Conservation (phyloP, 257 asterid genomes). For the Misopates orontium region DNA sequence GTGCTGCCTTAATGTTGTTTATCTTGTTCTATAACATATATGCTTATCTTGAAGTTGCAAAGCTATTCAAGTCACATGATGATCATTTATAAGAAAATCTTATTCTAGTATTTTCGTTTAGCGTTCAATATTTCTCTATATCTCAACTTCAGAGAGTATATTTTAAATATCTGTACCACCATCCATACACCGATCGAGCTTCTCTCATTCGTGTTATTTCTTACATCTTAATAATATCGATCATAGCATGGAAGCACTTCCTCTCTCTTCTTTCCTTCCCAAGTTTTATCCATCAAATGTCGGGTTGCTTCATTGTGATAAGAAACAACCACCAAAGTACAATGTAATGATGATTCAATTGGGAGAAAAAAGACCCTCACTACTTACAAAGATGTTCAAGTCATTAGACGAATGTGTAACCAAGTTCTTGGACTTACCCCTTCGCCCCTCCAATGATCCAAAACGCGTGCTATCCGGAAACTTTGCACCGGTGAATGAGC, state of each 20-base stretch:
- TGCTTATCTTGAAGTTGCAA: no score
- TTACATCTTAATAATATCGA: neutral
- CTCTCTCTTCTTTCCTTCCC: constrained; percentile 53
- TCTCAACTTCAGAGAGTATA: no score
- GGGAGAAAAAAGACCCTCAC: constrained; percentile 11
- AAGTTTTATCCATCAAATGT: neutral
- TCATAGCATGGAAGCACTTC: constrained; percentile 43
- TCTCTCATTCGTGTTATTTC: no score
- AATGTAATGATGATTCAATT: neutral
- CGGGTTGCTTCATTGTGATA: neutral
- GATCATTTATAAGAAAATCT: no score
- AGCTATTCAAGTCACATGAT: no score
- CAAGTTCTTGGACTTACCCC: constrained; percentile 44
- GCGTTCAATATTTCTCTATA: no score
- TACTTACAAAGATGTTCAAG: constrained; percentile 25
- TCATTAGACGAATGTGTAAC: constrained; percentile 37
- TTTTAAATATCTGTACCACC: no score
- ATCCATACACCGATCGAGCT: no score
- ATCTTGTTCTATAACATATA: no score
- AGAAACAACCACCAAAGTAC: neutral
- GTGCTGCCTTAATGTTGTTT: no score
- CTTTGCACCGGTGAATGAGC: constrained; percentile 55
- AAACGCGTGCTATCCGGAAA: constrained; percentile 42
- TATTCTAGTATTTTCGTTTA: no score
- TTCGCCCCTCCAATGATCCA: constrained; percentile 47